phyloP scores from a whole-genome alignment of 2,329 filamentous ascomycete genomes.

The Botrytis medusae region DNA sequence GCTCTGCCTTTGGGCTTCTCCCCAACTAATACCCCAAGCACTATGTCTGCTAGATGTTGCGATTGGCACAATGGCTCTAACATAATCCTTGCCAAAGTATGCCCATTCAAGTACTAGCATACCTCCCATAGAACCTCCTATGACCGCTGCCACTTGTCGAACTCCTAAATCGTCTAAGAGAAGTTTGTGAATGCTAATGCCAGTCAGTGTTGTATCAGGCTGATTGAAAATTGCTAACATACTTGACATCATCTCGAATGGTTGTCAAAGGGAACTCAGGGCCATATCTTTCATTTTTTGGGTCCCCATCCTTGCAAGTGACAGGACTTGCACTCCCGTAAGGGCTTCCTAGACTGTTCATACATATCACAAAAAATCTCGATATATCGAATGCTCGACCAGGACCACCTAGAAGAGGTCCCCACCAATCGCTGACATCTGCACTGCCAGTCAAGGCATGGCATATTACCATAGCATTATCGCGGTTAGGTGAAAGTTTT shows the following conservation, averaged over 20 bases:
- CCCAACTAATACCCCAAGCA: slow-evolving; percentile 90
- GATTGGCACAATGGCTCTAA: slow-evolving; percentile 77
- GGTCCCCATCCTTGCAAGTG: slow-evolving; percentile 81
- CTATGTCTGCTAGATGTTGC: slow-evolving; percentile 83
- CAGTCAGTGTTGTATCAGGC: slow-evolving; percentile 25
- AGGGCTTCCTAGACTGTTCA: slow-evolving; percentile 82
- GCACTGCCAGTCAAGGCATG: slow-evolving; percentile 84
- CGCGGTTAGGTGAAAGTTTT: slow-evolving; percentile 55
- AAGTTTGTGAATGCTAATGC: slow-evolving; percentile 70
- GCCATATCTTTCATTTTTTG: slow-evolving; percentile 74
- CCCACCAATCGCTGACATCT: slow-evolving; percentile 88
- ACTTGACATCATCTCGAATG: slow-evolving; percentile 93
- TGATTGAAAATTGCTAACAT: slow-evolving; percentile 42
- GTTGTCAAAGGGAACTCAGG: slow-evolving; percentile 96
- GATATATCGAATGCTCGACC: slow-evolving; percentile 79
- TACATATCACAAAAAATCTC: slow-evolving; percentile 81
- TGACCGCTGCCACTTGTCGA: slow-evolving; percentile 72
- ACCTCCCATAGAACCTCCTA: slow-evolving; percentile 83
- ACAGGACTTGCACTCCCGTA: slow-evolving; percentile 87
- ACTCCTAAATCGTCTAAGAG: slow-evolving; percentile 79
- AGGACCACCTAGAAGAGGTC: slow-evolving; percentile 73
- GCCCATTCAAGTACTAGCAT: slow-evolving; percentile 93
- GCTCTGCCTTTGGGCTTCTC: slow-evolving; percentile 83
- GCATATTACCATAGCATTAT: slow-evolving; percentile 75
- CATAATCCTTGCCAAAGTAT: slow-evolving; percentile 85